Conservation (phyloP, 345 rosid species). For the Populus deltoides region DNA sequence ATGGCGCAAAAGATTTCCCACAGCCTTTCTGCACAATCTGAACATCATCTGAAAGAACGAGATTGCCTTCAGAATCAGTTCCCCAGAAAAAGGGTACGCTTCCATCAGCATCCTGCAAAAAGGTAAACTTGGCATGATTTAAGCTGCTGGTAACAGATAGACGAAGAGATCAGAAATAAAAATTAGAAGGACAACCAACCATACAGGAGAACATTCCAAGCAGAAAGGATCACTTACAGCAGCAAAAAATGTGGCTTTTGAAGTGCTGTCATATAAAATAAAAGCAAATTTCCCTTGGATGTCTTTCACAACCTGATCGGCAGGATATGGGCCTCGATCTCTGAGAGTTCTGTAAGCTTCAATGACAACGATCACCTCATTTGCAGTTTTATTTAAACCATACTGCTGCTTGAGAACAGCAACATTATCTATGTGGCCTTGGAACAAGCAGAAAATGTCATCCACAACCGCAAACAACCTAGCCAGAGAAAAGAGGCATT, state of each 20-base stretch:
- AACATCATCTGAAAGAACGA: conserved; percentile 67
- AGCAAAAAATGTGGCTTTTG: conserved; percentile 63
- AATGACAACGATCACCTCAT: conserved; percentile 78
- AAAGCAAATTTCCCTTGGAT: conserved; percentile 74
- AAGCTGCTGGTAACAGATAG: background rate
- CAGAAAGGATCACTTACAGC: conserved; percentile 45
- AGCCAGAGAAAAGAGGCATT: conserved; percentile 5
- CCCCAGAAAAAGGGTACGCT: conserved; percentile 91
- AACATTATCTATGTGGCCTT: conserved; percentile 89
- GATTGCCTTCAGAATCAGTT: conserved; percentile 74
- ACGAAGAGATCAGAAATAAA: background rate
- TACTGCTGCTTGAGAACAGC: conserved; percentile 87
- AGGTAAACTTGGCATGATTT: background rate
- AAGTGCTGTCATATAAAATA: conserved; percentile 64
- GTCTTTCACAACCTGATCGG: conserved; percentile 89
- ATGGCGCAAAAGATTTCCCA: conserved; percentile 91
- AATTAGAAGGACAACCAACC: background rate
- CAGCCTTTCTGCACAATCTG: conserved; percentile 73
- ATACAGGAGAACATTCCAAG: background rate
- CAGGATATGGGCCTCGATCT: conserved; percentile 95
- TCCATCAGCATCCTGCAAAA: conserved; percentile 75
- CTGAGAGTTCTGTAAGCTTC: conserved; percentile 93
- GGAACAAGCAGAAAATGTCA: conserved; percentile 91
- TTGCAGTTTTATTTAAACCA: conserved; percentile 80
- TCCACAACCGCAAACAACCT: conserved; percentile 90